phyloP scores from a whole-genome alignment of 768 basidiomycete genomes.

The Harrya chromipes region DNA sequence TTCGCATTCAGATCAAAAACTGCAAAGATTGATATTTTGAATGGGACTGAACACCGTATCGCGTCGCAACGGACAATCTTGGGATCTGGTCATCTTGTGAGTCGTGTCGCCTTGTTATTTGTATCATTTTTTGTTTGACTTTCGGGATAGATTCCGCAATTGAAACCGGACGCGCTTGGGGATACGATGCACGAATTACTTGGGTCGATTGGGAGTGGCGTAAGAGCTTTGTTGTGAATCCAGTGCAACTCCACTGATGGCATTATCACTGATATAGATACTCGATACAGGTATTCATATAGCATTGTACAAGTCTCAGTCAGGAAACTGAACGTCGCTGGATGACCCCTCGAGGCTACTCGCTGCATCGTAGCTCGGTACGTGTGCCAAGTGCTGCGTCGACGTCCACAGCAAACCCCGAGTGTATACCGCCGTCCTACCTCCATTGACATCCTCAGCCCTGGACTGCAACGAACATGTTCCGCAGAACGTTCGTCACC shows the following conservation, averaged over 20 bases:
- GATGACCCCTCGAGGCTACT: background rate
- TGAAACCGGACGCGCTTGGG: constrained; percentile 29
- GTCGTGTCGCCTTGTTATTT: background rate
- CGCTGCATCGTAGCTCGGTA: background rate
- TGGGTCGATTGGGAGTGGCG: constrained; percentile 4
- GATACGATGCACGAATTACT: constrained; percentile 27
- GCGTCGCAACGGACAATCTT: constrained; percentile 18
- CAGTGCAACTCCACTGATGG: no score
- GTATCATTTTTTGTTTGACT: background rate
- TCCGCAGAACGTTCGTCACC: constrained; percentile 6
- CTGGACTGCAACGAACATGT: constrained; percentile 19
- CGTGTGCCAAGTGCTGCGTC: background rate
- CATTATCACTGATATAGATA: no score
- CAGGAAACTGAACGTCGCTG: background rate
- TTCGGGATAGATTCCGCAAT: constrained; percentile 23
- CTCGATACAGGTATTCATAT: no score
- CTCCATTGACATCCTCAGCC: background rate
- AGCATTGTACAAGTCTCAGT: no score
- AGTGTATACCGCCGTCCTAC: background rate
- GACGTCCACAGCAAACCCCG: background rate
- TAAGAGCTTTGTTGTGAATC: constrained; percentile 15
- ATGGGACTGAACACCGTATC: constrained; percentile 23
- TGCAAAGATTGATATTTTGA: constrained; percentile 28
- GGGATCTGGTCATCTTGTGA: constrained; percentile 32
- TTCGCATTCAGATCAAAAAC: constrained; percentile 17